Percentiles rank a stretch among this genome's conserved stretches.
Conservation (phyloP, 1,284 basidiomycete genomes). For the Ustilago cynodontis region DNA sequence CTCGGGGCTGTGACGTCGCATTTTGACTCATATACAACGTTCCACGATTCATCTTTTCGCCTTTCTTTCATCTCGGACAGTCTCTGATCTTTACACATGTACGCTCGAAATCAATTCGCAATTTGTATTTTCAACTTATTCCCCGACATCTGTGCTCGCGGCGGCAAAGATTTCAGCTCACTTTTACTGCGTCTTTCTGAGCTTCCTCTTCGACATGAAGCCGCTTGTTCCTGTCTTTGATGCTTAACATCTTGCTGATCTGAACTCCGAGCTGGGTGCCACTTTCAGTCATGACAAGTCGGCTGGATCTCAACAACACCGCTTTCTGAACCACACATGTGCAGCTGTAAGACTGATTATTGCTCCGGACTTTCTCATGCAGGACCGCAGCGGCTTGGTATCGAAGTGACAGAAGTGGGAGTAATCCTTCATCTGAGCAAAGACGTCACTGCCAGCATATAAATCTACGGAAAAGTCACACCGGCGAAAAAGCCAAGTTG, state of each 20-base stretch:
- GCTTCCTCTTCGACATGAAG: no score
- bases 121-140: conserved; percentile 8
- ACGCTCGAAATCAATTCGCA: conserved; percentile 3
- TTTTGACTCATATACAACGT: no score
- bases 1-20: background rate
- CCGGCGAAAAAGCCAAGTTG: conserved; percentile 10
- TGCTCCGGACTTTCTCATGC: no score
- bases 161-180: no score
- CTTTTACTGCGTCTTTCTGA: no score
- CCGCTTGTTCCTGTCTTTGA: no score
- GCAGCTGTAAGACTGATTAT: no score
- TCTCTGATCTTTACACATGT: conserved; percentile 10
- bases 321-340: no score
- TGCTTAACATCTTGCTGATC: no score
- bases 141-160: background rate
- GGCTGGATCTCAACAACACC: no score
- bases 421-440: background rate
- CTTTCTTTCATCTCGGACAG: conserved; percentile 4
- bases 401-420: background rate
- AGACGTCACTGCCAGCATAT: background rate
- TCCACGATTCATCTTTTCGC: background rate
- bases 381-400: background rate
- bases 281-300: no score
- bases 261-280: no score
- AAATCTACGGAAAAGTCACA: background rate